These are phyloP conservation scores for Candida quercuum DNA, from an alignment of 805 yeast genomes.

Conservation along the genomic window DNA sequence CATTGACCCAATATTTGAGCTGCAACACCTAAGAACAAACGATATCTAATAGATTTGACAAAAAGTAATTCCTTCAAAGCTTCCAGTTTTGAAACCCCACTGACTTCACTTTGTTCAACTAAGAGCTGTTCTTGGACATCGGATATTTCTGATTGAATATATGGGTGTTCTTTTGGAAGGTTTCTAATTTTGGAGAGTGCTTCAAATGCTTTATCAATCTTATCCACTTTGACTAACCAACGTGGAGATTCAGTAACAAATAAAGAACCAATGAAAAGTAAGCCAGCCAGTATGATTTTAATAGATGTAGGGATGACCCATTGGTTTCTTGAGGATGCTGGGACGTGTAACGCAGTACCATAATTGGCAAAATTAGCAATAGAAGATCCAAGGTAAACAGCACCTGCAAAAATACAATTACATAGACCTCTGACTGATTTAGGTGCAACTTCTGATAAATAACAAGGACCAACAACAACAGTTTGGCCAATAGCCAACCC, in stretches of 20 bases:
- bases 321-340: conserved; percentile 31
- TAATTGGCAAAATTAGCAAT: conserved; percentile 44
- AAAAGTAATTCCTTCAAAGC: conserved; percentile 30
- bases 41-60: conserved; percentile 37
- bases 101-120: conserved; percentile 28
- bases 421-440: conserved; percentile 46
- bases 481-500: conserved; percentile 56
- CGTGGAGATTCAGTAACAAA: conserved; percentile 47
- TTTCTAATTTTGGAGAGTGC: conserved; percentile 39
- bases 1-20: conserved; percentile 50
- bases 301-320: conserved; percentile 50
- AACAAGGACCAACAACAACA: conserved; percentile 50
- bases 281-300: conserved; percentile 44
- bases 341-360: conserved; percentile 44
- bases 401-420: conserved; percentile 50
- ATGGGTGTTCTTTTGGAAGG: conserved; percentile 42
- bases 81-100: conserved; percentile 19
- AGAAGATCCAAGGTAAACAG: conserved; percentile 51
- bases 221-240: conserved; percentile 35
- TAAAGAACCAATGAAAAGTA: conserved; percentile 35
- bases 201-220: conserved; percentile 35
- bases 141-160: conserved; percentile 42
- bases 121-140: conserved; percentile 45
- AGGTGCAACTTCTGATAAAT: conserved; percentile 50
- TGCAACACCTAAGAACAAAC: conserved; percentile 37